A percentile compares a stretch with the other conserved stretches of the same genome.
Evolutionary conservation across 345 rosid species (phyloP).

Genomic region (Pugionium dolabratum): DNA sequence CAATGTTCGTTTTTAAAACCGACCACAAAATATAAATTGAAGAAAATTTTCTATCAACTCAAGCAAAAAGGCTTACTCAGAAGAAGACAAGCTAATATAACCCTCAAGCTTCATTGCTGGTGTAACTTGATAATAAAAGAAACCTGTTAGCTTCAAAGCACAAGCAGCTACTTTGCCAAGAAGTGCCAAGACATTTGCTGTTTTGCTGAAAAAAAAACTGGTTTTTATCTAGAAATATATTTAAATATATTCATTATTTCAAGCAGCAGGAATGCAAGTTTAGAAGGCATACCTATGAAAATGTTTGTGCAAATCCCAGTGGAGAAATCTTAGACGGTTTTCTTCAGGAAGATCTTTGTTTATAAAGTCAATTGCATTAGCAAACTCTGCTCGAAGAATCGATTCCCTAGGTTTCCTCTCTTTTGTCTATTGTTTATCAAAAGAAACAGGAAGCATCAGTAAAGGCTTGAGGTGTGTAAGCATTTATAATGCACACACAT

Average conservation of each 20-base stretch:
- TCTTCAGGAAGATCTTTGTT: constrained; percentile 88
- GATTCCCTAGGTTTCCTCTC: constrained; percentile 80
- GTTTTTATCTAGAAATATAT: background rate
- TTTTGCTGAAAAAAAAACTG: constrained; percentile 58
- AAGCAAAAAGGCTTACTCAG: constrained; percentile 59
- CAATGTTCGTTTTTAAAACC: constrained; percentile 14
- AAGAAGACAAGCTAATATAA: constrained; percentile 45
- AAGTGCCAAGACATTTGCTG: constrained; percentile 70
- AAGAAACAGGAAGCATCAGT: constrained; percentile 16
- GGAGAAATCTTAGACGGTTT: constrained; percentile 66
- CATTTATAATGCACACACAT: constrained; percentile 7
- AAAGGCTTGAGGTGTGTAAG: constrained; percentile 6
- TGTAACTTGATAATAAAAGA: constrained; percentile 79
- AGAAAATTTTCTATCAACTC: constrained; percentile 1
- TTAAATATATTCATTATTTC: background rate
- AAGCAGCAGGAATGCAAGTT: constrained; percentile 17
- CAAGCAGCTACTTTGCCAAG: constrained; percentile 82
- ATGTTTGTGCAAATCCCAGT: constrained; percentile 62
- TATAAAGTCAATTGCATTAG: constrained; percentile 87
- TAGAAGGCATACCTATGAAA: constrained; percentile 58
- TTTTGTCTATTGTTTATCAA: constrained; percentile 36
- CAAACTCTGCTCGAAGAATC: constrained; percentile 92
- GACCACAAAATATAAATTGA: background rate
- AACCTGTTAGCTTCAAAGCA: constrained; percentile 79
- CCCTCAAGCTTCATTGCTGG: constrained; percentile 63